phyloP scores from a whole-genome alignment of 1,139 yeast genomes.

The Wickerhamomyces sp. region DNA sequence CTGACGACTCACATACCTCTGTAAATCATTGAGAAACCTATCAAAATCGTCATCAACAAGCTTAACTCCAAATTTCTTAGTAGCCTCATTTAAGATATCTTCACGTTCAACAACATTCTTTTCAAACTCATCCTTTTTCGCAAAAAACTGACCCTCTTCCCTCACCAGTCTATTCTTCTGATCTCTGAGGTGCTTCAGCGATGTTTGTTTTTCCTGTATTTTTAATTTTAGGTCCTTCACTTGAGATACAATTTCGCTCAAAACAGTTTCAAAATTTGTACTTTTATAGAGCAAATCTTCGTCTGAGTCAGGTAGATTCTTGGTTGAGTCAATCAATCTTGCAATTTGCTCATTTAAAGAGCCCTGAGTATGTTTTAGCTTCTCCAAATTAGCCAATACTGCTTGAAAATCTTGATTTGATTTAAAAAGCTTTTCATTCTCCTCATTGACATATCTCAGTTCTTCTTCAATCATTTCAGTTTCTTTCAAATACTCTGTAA shows the following conservation, averaged over 20 bases:
- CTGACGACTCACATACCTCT: constrained; percentile 6
- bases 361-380: constrained; percentile 43
- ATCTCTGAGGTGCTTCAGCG: constrained; percentile 28
- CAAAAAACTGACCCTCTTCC: constrained; percentile 54
- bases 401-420: constrained; percentile 81
- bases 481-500: constrained; percentile 43
- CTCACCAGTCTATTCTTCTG: constrained; percentile 41
- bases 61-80: not conserved
- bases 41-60: constrained; percentile 11
- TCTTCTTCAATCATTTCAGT: constrained; percentile 45
- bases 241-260: constrained; percentile 35
- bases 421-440: constrained; percentile 63
- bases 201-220: constrained; percentile 16
- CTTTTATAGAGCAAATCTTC: constrained; percentile 46
- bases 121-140: constrained; percentile 38
- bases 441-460: constrained; percentile 49
- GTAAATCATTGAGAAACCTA: constrained; percentile 22
- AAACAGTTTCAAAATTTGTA: constrained; percentile 47
- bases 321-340: constrained; percentile 42
- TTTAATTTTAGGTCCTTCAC: constrained; percentile 25
- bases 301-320: constrained; percentile 44
- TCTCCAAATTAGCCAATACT: constrained; percentile 60
- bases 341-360: constrained; percentile 45
- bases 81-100: constrained; percentile 12
- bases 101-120: constrained; percentile 26